Base-by-base conservation (phyloP, 2,329 filamentous ascomycete genomes). In the Colletotrichum tofieldiae region DNA sequence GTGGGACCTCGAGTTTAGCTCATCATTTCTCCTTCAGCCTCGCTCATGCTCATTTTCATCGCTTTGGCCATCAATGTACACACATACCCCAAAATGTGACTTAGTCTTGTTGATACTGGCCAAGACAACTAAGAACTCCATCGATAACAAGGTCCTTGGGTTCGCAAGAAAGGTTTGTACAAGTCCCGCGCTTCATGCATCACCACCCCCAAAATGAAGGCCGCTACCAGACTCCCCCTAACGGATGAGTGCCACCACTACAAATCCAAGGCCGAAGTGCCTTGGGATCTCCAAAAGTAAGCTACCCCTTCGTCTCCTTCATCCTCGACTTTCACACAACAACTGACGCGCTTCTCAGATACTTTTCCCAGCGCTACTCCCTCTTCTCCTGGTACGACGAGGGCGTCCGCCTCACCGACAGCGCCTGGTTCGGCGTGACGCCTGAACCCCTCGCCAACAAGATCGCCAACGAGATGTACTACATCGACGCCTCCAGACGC, bases 341-440 rank as follows among this genome's bases (percentile, higher is more conserved):
- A 37, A 64, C 52, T 66, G 26, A 61, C 26, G 16, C 4, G 2
- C 0, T 23, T 11, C 1, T 1, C 58, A 97, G 95, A 81, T 99
- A 99, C 83, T 99, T 94, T 90, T 88, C 92, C 20, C 95, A 98
- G 79, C 90, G 96, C 72, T 92, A 96, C 81, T 92, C 91, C 64
- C 93, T 99, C 75, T 99, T 97, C 83, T 92, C 92, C 20, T 89
- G 88, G 77, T 99, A 98, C 80, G 93, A 98, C 80, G 89, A 95
- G 71, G 96, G 95, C 67, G 89, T 99, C 75, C 93, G 91, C 86
- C 91, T 99, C 87, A 99, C 97, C 0, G 92, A 97, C 80, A 93
- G 96, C 83, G 93, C 95, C 65, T 99, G 96, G 96, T 99, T 96
- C 81, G 96, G 95, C 67, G 95, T 98, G 9, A 99, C 97, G 0